Evolutionary conservation across 768 basidiomycete species (phyloP).

Genomic region (Leccinum ochraceum): DNA sequence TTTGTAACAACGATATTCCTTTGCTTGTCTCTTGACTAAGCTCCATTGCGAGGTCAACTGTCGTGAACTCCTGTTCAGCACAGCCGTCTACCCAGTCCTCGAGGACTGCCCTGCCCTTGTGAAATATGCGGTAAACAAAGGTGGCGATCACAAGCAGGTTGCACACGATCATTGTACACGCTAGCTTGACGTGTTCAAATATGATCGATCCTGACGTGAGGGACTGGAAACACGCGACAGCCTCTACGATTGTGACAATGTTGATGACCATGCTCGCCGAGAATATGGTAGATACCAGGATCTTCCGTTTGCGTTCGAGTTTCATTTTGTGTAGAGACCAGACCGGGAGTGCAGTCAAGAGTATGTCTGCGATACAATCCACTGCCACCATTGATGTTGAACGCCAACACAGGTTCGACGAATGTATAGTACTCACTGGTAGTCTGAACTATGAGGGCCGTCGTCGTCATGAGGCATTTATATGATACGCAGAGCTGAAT

Average conservation of each 20-base stretch:
- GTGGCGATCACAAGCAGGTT: slow-evolving; percentile 25
- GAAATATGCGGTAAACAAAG: slow-evolving; percentile 19
- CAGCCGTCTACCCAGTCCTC: background rate
- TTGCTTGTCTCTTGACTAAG: slow-evolving; percentile 5
- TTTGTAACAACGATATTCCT: background rate
- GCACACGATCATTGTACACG: slow-evolving; percentile 22
- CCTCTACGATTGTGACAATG: slow-evolving; percentile 19
- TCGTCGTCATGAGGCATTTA: slow-evolving; percentile 12
- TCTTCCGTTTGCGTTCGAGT: slow-evolving; percentile 16
- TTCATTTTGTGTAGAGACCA: slow-evolving; percentile 16
- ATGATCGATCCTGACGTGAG: slow-evolving; percentile 16
- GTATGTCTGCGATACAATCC: slow-evolving; percentile 23
- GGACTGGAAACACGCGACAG: slow-evolving; percentile 6
- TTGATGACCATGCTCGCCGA: slow-evolving; percentile 26
- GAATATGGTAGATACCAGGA: slow-evolving; percentile 23
- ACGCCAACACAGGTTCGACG: background rate
- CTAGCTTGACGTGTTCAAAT: slow-evolving; percentile 25
- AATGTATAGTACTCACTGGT: slow-evolving; percentile 18
- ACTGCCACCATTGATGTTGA: slow-evolving; percentile 10
- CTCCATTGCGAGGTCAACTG: slow-evolving; percentile 6
- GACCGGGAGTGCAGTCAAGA: slow-evolving; percentile 23
- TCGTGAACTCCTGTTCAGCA: slow-evolving; percentile 11
- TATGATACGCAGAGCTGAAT: slow-evolving; percentile 8
- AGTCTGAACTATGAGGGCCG: slow-evolving; percentile 18
- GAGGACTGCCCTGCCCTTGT: background rate